Base-by-base conservation (phyloP, 352 stramenopile species). In the Phytopythium kandeliae region DNA sequence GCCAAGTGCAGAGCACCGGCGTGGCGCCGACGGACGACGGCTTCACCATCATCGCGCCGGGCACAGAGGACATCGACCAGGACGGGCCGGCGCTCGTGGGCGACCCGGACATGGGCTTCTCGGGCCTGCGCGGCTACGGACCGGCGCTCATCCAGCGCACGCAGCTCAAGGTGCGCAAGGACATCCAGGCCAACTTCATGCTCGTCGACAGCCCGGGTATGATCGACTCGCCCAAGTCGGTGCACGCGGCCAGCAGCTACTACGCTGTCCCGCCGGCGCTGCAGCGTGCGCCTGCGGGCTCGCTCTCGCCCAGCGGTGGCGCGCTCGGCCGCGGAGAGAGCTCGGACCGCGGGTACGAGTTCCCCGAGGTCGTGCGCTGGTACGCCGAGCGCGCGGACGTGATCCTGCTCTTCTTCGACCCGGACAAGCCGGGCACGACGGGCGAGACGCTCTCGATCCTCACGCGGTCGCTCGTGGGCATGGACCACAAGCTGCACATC, bases 401-500 rank as follows among this genome's bases (percentile, higher is more conserved):
- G 49, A 98, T 99, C 48, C 67, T 99, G 56, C 82, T 99, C 6
- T 99, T 99, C 69, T 99, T 99, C 64, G 97, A 99, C 78, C 97
- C 97, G 4, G 97, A 99, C 65, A 99, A 99, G 66, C 93, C 93
- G 0, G 97, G 97, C 17, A 99, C 97, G 10, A 99, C 97, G 0
- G 97, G 97, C 19, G 97, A 99, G 73, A 99, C 97, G 56, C 85
- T 99, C 22, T 97, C 86, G 31, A 96, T 99, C 41, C 71, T 99
- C 30, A 97, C 97, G 34, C 97, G 98, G 57, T 97, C 93, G 38
- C 79, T 99, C 35, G 78, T 94, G 16, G 71, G 97, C 17, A 98
- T 99, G 95, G 97, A 99, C 81, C 97, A 99, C 67, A 99, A 99
- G 74, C 76, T 99, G 33, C 92, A 99, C 69, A 99, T 99, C 61